A percentile compares a stretch with the other conserved stretches of the same genome.
Conservation (phyloP, 495 filamentous ascomycete species). For the Xylaria telfairii region DNA sequence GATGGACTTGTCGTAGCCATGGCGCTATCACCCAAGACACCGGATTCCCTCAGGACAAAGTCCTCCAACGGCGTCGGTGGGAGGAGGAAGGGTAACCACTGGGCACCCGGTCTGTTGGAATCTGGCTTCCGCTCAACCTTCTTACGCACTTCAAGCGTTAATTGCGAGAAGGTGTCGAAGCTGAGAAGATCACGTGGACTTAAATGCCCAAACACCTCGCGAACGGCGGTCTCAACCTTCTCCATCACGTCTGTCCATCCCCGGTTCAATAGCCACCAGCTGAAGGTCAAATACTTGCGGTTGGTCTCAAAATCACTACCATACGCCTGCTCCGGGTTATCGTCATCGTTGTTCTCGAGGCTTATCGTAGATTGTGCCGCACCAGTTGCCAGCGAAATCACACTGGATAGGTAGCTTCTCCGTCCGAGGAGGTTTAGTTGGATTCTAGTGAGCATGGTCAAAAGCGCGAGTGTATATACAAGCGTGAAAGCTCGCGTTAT, state of each 20-base stretch:
- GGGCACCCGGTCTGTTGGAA: slow-evolving; percentile 62
- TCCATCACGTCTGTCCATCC: slow-evolving; percentile 84
- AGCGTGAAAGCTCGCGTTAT: slow-evolving; percentile 90
- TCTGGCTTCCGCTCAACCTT: slow-evolving; percentile 81
- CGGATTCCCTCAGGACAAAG: slow-evolving; percentile 81
- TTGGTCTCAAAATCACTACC: slow-evolving; percentile 95
- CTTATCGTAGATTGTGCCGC: slow-evolving; percentile 69
- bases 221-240: slow-evolving; percentile 79
- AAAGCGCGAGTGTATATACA: slow-evolving; percentile 85
- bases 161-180: slow-evolving; percentile 74
- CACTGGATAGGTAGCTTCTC: slow-evolving; percentile 91
- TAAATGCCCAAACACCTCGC: slow-evolving; percentile 81
- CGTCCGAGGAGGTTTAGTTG: slow-evolving; percentile 97
- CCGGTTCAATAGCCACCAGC: slow-evolving; percentile 95
- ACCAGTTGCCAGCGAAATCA: slow-evolving; percentile 82
- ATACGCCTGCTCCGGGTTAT: slow-evolving; percentile 76
- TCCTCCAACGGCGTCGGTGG: slow-evolving; percentile 79
- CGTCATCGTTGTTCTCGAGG: slow-evolving; percentile 89
- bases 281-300: slow-evolving; percentile 90
- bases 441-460: slow-evolving; percentile 91
- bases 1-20: slow-evolving; percentile 30
- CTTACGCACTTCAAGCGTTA: slow-evolving; percentile 78
- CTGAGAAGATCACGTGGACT: slow-evolving; percentile 89
- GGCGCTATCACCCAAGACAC: slow-evolving; percentile 65
- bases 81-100: slow-evolving; percentile 87